Percentiles rank a stretch among this genome's conserved stretches.
Evolutionary conservation across 2,329 filamentous ascomycete genomes (phyloP).

Genomic region (Fusarium lyarnte): DNA sequence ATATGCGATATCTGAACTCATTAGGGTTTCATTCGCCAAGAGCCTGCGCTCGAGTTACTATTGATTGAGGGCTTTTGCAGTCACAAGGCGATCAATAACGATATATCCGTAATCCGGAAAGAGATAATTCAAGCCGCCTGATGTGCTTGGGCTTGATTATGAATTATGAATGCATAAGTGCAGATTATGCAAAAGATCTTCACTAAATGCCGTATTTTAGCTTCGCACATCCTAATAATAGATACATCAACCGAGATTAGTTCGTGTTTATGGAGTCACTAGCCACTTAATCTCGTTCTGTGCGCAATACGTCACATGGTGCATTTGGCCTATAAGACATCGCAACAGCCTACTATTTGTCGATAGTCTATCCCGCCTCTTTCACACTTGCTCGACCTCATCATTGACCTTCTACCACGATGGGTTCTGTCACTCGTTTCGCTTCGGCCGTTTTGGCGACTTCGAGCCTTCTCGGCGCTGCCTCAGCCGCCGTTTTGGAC

Average conservation of each 20-base stretch:
- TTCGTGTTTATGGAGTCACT: constrained; percentile 11
- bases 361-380: no score
- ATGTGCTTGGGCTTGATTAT: not conserved
- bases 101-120: not conserved
- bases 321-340: not conserved
- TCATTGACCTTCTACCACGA: not conserved
- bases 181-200: no score
- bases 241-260: constrained; percentile 1
- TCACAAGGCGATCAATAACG: accelerated
- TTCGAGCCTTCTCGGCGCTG: not conserved
- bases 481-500: constrained; percentile 23
- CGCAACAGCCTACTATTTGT: not conserved
- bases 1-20: not conserved
- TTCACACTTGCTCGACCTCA: not conserved
- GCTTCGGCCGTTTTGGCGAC: constrained; percentile 13
- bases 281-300: not conserved
- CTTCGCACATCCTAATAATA: not conserved
- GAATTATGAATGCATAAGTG: accelerated
- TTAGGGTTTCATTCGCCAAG: accelerated
- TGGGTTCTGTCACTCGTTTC: not conserved
- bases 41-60: accelerated
- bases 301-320: not conserved
- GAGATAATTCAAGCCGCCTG: not conserved
- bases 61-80: not conserved
- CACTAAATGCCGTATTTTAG: not conserved